Base-by-base conservation (phyloP, 2,329 filamentous ascomycete species). In the Cladophialophora exuberans region DNA sequence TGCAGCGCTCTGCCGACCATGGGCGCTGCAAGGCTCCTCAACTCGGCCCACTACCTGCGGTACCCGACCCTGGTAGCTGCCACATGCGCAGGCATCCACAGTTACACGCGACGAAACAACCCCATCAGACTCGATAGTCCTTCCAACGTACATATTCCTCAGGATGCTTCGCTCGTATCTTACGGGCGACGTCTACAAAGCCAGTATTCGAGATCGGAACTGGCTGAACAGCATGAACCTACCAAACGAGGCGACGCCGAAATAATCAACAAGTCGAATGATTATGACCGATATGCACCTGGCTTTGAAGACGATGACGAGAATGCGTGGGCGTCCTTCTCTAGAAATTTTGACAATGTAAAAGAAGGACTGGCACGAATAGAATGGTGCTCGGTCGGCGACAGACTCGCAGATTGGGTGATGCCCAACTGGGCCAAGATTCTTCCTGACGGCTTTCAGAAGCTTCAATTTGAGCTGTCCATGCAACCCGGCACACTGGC, bases 401-500 rank as follows among this genome's bases (percentile, higher is more conserved):
- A 79, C 45, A 79, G 73, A 17, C 74, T 96, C 22, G 85, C 87
- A 31, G 85, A 83, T 66, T 80, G 83, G 60, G 85, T 97, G 28
- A 73, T 95, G 2, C 93, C 93, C 0, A 84, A 88, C 36, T 97
- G 93, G 93, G 85, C 88, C 28, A 87, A 84, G 61, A 69, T 83
- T 36, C 76, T 97, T 15, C 92, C 92, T 0, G 85, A 79, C 2
- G 90, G 89, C 51, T 76, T 95, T 52, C 81, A 83, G 57, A 97
- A 96, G 70, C 80, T 97, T 28, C 91, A 96, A 69, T 83, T 83
- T 18, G 93, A 97, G 72, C 78, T 97, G 13, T 94, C 90, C 28
- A 87, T 94, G 84, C 84, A 87, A 0, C 89, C 90, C 0, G 93
- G 91, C 1, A 96, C 91, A 0, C 76, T 99, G 36, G 90, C 93